phyloP scores from a whole-genome alignment of 108 stramenopile genomes.

The Stephanodiscus minutulus region DNA sequence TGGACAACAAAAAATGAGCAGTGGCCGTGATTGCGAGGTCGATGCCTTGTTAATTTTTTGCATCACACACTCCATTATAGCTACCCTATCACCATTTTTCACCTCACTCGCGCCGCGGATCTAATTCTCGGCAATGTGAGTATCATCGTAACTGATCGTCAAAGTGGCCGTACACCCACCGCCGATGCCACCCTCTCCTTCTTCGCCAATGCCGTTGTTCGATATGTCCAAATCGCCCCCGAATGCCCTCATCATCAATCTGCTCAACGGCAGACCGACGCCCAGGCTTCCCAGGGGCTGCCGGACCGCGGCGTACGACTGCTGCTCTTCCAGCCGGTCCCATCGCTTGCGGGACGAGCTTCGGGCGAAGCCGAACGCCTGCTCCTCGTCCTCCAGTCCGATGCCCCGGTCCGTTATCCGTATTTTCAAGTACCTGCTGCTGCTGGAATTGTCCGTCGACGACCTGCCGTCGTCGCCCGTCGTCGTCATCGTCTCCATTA shows the following conservation, averaged over 20 bases:
- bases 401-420: conserved; percentile 63
- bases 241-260: conserved; percentile 72
- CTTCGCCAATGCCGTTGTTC: conserved; percentile 28
- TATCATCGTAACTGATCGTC: conserved; percentile 27
- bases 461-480: too few species aligned
- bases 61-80: too few species aligned
- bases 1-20: conserved; percentile 15
- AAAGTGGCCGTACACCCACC: conserved; percentile 45
- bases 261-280: conserved; percentile 68
- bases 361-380: conserved; percentile 50
- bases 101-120: not conserved
- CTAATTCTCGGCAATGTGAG: conserved; percentile 14
- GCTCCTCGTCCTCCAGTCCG: conserved; percentile 40
- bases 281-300: conserved; percentile 68
- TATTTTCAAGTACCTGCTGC: conserved; percentile 29
- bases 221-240: conserved; percentile 63
- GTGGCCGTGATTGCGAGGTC: not conserved
- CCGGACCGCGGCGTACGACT: conserved; percentile 70
- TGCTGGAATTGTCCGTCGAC: too few species aligned
- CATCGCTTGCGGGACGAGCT: conserved; percentile 52
- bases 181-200: not conserved
- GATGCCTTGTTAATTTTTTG: too few species aligned
- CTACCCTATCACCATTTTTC: conserved; percentile 1
- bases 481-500: not conserved
- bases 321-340: conserved; percentile 79